A percentile compares a stretch with the other conserved stretches of the same genome.
Evolutionary conservation across 2,329 filamentous ascomycete genomes (phyloP).

Genomic region (Trematosphaeria pertusa): DNA sequence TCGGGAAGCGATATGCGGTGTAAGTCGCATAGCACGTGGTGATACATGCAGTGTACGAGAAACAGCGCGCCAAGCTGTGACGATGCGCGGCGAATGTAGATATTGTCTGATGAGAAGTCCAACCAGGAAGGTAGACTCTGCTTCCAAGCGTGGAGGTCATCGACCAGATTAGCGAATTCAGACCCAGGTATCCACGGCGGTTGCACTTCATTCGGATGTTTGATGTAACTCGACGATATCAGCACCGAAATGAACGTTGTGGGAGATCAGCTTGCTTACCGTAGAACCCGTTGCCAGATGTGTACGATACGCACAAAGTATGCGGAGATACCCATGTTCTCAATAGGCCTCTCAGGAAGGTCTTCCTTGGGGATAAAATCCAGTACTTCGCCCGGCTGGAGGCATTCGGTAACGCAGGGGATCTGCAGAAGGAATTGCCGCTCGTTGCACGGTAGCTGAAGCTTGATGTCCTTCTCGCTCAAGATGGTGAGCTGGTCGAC

Average conservation of each 20-base stretch:
- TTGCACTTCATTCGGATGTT: slow-evolving; percentile 41
- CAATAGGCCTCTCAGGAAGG: slow-evolving; percentile 34
- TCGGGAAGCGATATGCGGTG: slow-evolving; percentile 41
- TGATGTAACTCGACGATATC: slow-evolving; percentile 30
- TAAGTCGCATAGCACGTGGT: slow-evolving; percentile 41
- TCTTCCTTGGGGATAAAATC: slow-evolving; percentile 33
- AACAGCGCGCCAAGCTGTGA: slow-evolving; percentile 41
- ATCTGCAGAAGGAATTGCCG: slow-evolving; percentile 41
- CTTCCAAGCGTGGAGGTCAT: slow-evolving; percentile 36
- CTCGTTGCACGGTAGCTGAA: slow-evolving; percentile 43
- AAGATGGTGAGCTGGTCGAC: slow-evolving; percentile 42
- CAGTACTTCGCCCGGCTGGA: slow-evolving; percentile 32
- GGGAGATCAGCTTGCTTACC: slow-evolving; percentile 16
- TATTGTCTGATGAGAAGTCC: slow-evolving; percentile 43
- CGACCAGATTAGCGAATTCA: slow-evolving; percentile 34
- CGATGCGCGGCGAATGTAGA: slow-evolving; percentile 43
- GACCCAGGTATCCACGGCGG: slow-evolving; percentile 37
- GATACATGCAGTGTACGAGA: slow-evolving; percentile 44
- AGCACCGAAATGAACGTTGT: neutral
- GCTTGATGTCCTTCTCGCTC: slow-evolving; percentile 41
- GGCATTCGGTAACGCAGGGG: slow-evolving; percentile 35
- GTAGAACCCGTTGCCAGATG: slow-evolving; percentile 40
- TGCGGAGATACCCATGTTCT: slow-evolving; percentile 42
- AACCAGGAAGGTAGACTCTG: slow-evolving; percentile 38
- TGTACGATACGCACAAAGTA: slow-evolving; percentile 42